Evolutionary conservation across 2,329 filamentous ascomycete genomes (phyloP).

Genomic region (Hymenoscyphus infarciens): DNA sequence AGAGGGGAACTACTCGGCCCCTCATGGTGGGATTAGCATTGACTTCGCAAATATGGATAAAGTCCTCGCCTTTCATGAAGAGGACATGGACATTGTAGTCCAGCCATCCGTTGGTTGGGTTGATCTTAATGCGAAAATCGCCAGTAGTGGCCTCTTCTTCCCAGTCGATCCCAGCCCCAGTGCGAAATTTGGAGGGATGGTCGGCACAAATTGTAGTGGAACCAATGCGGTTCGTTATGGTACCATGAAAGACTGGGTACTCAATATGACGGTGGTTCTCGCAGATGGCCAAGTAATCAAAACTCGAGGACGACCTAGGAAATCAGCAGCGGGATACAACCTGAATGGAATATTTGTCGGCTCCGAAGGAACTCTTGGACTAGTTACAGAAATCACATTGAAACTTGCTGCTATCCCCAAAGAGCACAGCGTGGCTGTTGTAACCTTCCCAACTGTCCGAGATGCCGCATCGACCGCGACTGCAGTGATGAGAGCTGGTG

Average conservation of each 20-base stretch:
- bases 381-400: constrained; percentile 80
- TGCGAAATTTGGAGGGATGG: constrained; percentile 78
- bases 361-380: constrained; percentile 74
- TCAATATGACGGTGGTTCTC: constrained; percentile 76
- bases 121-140: constrained; percentile 68
- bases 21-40: constrained; percentile 79
- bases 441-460: constrained; percentile 70
- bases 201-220: constrained; percentile 72
- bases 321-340: constrained; percentile 80
- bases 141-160: constrained; percentile 76
- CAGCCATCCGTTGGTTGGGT: constrained; percentile 89
- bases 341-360: constrained; percentile 76
- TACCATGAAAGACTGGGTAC: constrained; percentile 85
- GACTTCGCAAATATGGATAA: constrained; percentile 85
- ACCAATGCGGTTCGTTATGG: constrained; percentile 79
- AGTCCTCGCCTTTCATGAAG: constrained; percentile 72
- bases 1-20: constrained; percentile 85
- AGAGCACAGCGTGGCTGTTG: constrained; percentile 71
- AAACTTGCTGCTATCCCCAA: constrained; percentile 74
- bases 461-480: constrained; percentile 71
- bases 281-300: constrained; percentile 77
- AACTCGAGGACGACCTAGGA: constrained; percentile 68
- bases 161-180: constrained; percentile 72
- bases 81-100: constrained; percentile 88
- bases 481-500: constrained; percentile 60